Conservation (phyloP, 331 rosid species). For the Acacia concinna region DNA sequence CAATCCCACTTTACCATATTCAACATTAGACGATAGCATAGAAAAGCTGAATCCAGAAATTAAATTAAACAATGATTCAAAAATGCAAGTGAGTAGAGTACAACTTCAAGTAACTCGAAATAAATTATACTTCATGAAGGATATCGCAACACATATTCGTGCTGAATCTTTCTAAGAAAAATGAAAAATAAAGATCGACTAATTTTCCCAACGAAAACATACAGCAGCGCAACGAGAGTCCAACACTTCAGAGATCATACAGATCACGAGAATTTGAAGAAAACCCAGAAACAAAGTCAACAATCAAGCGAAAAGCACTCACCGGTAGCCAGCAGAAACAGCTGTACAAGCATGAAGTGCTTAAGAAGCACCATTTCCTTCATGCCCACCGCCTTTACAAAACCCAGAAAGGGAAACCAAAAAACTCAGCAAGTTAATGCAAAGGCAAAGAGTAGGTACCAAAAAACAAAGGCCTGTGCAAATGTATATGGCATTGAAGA, state of each 20-base stretch:
- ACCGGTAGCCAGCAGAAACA: slow-evolving; percentile 48
- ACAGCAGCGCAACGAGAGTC: background rate
- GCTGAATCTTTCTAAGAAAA: background rate
- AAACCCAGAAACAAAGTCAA: slow-evolving; percentile 24
- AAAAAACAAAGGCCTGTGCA: background rate
- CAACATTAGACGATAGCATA: slow-evolving; percentile 21
- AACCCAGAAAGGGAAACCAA: slow-evolving; percentile 21
- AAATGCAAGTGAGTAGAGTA: slow-evolving; percentile 6
- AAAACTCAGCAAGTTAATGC: background rate
- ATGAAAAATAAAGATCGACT: background rate
- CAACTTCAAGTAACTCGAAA: background rate
- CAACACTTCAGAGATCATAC: background rate
- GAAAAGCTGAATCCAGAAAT: slow-evolving; percentile 7
- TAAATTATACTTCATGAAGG: slow-evolving; percentile 20
- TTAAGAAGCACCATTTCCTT: slow-evolving; percentile 34
- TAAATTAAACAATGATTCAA: background rate
- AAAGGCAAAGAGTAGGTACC: background rate
- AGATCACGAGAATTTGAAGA: slow-evolving; percentile 41
- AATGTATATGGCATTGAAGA: slow-evolving; percentile 17
- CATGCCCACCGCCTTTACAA: slow-evolving; percentile 38
- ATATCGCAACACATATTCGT: background rate
- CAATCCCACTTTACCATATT: slow-evolving; percentile 12
- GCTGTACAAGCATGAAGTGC: slow-evolving; percentile 30
- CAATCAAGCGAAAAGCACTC: slow-evolving; percentile 35
- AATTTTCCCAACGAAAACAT: background rate